Conservation (phyloP, 805 yeast species). For the Metschnikowia koreensis region DNA sequence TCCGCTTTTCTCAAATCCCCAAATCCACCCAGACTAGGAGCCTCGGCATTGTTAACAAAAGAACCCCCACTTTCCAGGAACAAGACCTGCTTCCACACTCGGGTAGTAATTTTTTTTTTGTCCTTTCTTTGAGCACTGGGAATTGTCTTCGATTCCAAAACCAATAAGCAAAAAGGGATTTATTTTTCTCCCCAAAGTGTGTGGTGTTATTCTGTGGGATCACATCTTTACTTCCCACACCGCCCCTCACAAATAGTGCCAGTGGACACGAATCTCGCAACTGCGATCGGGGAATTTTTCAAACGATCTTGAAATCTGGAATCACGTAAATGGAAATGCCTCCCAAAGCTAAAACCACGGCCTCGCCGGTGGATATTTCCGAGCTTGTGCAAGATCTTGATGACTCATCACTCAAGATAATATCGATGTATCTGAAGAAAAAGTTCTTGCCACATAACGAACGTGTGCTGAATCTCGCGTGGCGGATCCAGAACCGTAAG, state of each 20-base stretch:
- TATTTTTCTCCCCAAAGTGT: too few species aligned
- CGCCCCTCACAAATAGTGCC: too few species aligned
- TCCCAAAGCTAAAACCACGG: slow-evolving; percentile 5
- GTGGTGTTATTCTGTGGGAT: too few species aligned
- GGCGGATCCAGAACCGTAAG: slow-evolving; percentile 44
- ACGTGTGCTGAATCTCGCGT: slow-evolving; percentile 43
- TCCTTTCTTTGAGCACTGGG: neutral
- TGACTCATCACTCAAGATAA: slow-evolving; percentile 36
- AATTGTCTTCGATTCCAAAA: too few species aligned
- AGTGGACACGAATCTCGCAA: too few species aligned
- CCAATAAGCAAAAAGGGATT: too few species aligned
- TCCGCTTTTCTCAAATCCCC: slow-evolving; percentile 1
- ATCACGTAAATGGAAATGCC: neutral
- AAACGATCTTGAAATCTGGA: too few species aligned
- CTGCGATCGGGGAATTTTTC: too few species aligned
- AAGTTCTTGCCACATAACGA: slow-evolving; percentile 41
- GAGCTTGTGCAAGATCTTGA: slow-evolving; percentile 34
- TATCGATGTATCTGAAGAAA: slow-evolving; percentile 42
- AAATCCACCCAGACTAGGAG: neutral
- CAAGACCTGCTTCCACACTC: neutral
- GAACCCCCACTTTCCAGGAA: neutral
- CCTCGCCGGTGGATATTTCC: slow-evolving; percentile 4
- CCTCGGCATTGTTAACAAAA: neutral
- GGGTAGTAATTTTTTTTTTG: neutral
- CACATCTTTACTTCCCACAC: too few species aligned